Evolutionary conservation across 2,329 filamentous ascomycete species (phyloP), one percentile per base, ranked within the genome.

Genomic region (Trichophyton schoenleinii): DNA sequence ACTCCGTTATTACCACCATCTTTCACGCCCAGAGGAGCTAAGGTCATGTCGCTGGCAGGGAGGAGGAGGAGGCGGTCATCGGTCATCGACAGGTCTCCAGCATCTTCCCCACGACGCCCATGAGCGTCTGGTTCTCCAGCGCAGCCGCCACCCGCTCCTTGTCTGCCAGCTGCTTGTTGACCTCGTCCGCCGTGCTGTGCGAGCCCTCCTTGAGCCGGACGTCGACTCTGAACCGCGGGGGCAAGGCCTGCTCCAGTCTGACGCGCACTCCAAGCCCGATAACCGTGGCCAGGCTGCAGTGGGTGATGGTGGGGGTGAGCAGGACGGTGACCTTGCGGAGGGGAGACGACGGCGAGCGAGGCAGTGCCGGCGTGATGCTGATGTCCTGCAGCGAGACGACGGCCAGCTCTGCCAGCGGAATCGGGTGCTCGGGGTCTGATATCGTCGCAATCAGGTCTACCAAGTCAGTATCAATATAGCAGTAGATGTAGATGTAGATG

Each of bases 371-470:
- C 52, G 79, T 79, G 67, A 99, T 89, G 69, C 84, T 81, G 68
- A 99, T 96, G 74, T 99, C 94, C 36, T 88, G 86, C n/a, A 99
- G 84, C 67, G 95, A 96, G 67, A 99, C 91, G 59, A 99, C 94
- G 38, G 91, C 91, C 46, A 99, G 81, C 69, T 94, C 91, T 64
- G 91, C 94, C 57, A 99, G 83, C 2, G 92, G 95, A 60, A 96
- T 84, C 42, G 94, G 94, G 71, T 99, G 94, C 76, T 99, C 94
- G 1, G 94, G 94, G 73, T 99, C 94, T 25, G 89, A 92, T 70
- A 99, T 96, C 67, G 88, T 88, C 65, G 91, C 89, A 68, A 99
- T 94, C 64, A 99, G 82, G 77, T 99, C 92, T 13, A 22, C 22
- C 9, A 2, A 15, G 22, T 53, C 15, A 48, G 41, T 48, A 42